A percentile compares a stretch with the other conserved stretches of the same genome.
Conservation (phyloP, 2,329 filamentous ascomycete genomes). For the Lasiodiplodia theobromae region DNA sequence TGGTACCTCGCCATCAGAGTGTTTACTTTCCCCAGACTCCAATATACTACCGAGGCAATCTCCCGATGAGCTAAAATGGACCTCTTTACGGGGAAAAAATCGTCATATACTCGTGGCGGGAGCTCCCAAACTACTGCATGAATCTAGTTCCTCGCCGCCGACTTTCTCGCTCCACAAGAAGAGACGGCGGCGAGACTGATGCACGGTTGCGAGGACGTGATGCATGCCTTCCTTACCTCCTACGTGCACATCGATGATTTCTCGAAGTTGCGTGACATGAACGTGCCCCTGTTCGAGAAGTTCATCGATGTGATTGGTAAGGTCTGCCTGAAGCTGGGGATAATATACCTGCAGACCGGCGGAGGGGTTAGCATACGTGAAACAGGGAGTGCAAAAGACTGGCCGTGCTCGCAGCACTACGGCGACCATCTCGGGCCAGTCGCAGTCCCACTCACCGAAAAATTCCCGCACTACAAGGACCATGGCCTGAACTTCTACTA, state of each 20-base stretch:
- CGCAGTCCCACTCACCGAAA: slow-evolving; percentile 30
- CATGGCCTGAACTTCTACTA: slow-evolving; percentile 33
- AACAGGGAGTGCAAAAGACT: not conserved
- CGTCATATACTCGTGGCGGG: slow-evolving; percentile 40
- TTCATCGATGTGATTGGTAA: slow-evolving; percentile 43
- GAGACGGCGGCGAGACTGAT: slow-evolving; percentile 28
- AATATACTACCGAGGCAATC: not conserved
- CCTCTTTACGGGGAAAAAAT: slow-evolving; percentile 34
- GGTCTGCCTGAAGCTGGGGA: slow-evolving; percentile 36
- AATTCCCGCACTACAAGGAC: slow-evolving; percentile 21
- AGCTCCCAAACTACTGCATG: slow-evolving; percentile 36
- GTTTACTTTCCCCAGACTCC: not conserved
- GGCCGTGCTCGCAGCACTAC: slow-evolving; percentile 29
- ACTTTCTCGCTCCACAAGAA: slow-evolving; percentile 37
- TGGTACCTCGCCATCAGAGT: not conserved
- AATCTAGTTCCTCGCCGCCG: slow-evolving; percentile 42
- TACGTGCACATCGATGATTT: slow-evolving; percentile 46
- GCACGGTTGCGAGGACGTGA: slow-evolving; percentile 38
- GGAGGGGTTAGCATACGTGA: not conserved
- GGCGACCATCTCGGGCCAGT: slow-evolving; percentile 30
- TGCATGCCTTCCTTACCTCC: slow-evolving; percentile 45
- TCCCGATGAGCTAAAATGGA: not conserved
- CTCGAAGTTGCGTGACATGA: slow-evolving; percentile 36
- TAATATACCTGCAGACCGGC: slow-evolving; percentile 35
- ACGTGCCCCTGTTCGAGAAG: slow-evolving; percentile 43